Evolutionary conservation across 495 filamentous ascomycete genomes (phyloP).

Genomic region (Rostrohypoxylon terebratum): DNA sequence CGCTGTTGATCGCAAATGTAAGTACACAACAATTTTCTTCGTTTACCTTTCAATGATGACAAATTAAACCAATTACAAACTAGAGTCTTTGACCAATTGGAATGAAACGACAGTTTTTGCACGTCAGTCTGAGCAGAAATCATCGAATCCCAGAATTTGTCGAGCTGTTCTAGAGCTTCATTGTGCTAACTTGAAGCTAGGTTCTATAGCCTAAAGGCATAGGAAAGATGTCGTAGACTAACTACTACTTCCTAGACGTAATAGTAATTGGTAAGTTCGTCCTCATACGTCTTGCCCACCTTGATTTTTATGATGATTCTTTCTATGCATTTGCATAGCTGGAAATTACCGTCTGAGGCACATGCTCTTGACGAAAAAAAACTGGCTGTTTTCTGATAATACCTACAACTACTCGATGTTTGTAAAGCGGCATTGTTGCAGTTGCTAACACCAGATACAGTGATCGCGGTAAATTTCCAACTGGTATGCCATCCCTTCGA

Average conservation of each 20-base stretch:
- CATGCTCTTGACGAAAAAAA: constrained; percentile 79
- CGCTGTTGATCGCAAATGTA: constrained; percentile 30
- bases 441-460: constrained; percentile 20
- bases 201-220: not conserved
- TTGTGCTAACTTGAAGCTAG: constrained; percentile 40
- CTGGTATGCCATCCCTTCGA: constrained; percentile 30
- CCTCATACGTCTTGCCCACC: not conserved
- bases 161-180: constrained; percentile 32
- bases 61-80: constrained; percentile 89
- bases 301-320: constrained; percentile 76
- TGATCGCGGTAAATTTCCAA: not conserved
- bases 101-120: constrained; percentile 98
- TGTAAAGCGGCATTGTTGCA: not conserved
- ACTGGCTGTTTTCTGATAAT: constrained; percentile 91
- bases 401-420: constrained; percentile 10
- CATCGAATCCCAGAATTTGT: constrained; percentile 15
- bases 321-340: constrained; percentile 87
- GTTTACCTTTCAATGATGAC: constrained; percentile 62
- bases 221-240: not conserved
- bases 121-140: constrained; percentile 95
- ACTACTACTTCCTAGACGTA: constrained; percentile 8
- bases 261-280: constrained; percentile 25
- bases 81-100: constrained; percentile 99
- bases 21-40: constrained; percentile 28
- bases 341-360: constrained; percentile 99